These are phyloP conservation scores for Trichaptum fuscoviolaceum DNA, from an alignment of 768 basidiomycete genomes.

Conservation along the genomic window DNA sequence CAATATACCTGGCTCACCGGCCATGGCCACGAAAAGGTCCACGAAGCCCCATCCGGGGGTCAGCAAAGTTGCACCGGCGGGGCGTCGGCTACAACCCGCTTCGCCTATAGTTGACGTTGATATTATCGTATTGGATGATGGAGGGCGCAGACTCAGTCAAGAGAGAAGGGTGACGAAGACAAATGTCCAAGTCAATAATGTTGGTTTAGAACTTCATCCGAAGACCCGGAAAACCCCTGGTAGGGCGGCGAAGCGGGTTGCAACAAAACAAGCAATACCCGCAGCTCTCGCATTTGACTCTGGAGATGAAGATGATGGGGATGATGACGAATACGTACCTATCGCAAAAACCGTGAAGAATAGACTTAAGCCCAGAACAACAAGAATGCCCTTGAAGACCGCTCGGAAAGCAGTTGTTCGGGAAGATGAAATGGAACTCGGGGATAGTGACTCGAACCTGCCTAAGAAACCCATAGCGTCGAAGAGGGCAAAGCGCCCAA, in stretches of 20 bases:
- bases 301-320: conserved; percentile 9
- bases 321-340: neutral
- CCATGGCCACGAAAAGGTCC: conserved; percentile 21
- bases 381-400: neutral
- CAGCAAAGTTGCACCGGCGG: conserved; percentile 15
- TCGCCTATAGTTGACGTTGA: conserved; percentile 57
- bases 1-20: conserved; percentile 37
- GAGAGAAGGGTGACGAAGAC: conserved; percentile 55
- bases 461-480: neutral
- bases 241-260: neutral
- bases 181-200: conserved; percentile 32
- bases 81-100: conserved; percentile 29
- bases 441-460: neutral
- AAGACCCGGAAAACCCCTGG: neutral
- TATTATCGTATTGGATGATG: conserved; percentile 59
- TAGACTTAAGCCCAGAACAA: neutral
- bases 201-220: neutral
- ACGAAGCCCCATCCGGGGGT: conserved; percentile 19
- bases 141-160: conserved; percentile 51
- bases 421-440: neutral
- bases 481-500: neutral
- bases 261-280: neutral
- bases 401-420: neutral
- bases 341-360: neutral
- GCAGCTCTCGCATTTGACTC: conserved; percentile 10